Percentiles rank a stretch among this genome's conserved stretches.
phyloP scores from a whole-genome alignment of 352 stramenopile genomes.

The Globisporangium spiculum region DNA sequence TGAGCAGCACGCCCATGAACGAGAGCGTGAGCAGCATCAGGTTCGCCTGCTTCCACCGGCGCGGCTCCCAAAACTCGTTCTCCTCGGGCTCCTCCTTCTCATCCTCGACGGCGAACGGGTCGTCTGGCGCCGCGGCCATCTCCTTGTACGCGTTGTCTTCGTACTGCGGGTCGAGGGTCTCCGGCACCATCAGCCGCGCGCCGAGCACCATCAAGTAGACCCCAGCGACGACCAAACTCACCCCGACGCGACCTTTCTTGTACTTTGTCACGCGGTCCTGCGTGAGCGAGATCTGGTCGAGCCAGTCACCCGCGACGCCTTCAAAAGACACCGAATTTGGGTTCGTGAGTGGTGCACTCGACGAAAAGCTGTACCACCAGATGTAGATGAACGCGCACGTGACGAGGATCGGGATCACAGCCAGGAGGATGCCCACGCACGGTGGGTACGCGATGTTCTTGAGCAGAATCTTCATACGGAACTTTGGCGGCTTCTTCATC shows the following conservation, averaged over 20 bases:
- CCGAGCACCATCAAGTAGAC: constrained; percentile 77
- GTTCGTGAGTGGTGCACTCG: constrained; percentile 35
- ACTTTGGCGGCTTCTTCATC: constrained; percentile 92
- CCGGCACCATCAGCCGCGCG: constrained; percentile 74
- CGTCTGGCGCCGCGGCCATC: constrained; percentile 38
- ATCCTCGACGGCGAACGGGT: constrained; percentile 67
- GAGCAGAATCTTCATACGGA: constrained; percentile 90
- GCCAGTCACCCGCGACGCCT: constrained; percentile 77
- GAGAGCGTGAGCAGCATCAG: constrained; percentile 84
- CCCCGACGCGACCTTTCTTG: constrained; percentile 83
- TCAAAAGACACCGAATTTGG: constrained; percentile 82
- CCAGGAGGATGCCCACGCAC: constrained; percentile 75
- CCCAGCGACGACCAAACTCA: constrained; percentile 78
- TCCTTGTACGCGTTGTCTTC: constrained; percentile 81
- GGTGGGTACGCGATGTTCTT: constrained; percentile 87
- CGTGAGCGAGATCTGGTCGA: constrained; percentile 87
- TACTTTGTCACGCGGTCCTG: constrained; percentile 73
- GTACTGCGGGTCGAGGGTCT: constrained; percentile 73
- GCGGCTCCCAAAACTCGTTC: constrained; percentile 78
- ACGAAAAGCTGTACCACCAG: constrained; percentile 71
- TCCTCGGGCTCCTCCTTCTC: constrained; percentile 63
- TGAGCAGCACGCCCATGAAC: constrained; percentile 86
- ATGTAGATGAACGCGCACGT: constrained; percentile 66
- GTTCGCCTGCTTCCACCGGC: constrained; percentile 90
- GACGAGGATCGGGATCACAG: constrained; percentile 50